Evolutionary conservation across 495 filamentous ascomycete genomes (phyloP).

Genomic region (Acidiella bohemica): DNA sequence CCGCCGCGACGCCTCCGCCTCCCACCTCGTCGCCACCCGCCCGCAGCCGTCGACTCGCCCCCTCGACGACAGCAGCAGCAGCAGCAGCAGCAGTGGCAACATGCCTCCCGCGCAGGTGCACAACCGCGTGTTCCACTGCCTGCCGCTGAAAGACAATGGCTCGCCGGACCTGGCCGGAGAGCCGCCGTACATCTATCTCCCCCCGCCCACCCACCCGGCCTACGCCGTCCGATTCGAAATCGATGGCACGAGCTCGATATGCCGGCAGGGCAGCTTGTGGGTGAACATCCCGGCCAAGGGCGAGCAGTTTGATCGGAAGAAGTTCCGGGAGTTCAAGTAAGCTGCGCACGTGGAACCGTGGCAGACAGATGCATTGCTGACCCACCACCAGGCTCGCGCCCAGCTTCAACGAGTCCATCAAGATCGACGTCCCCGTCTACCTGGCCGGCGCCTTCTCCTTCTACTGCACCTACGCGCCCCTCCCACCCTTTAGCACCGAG

Average conservation of each 20-base stretch:
- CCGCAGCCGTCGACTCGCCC: no score
- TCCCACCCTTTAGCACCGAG: constrained; percentile 60
- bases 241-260: constrained; percentile 92
- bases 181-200: constrained; percentile 66
- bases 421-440: constrained; percentile 75
- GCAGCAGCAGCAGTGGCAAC: not conserved
- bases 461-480: constrained; percentile 82
- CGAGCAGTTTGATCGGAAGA: constrained; percentile 55
- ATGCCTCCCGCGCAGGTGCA: constrained; percentile 18
- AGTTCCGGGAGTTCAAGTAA: constrained; percentile 79
- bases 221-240: constrained; percentile 83
- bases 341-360: no score
- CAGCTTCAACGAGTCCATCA: constrained; percentile 80
- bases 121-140: constrained; percentile 49
- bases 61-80: not conserved
- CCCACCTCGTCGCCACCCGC: not conserved
- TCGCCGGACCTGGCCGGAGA: constrained; percentile 78
- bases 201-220: constrained; percentile 53
- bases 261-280: constrained; percentile 84
- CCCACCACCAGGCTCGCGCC: constrained; percentile 53
- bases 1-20: not conserved
- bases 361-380: no score
- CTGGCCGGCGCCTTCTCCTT: constrained; percentile 87
- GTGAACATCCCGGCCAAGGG: constrained; percentile 78
- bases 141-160: constrained; percentile 83